Base-by-base conservation (phyloP, 2,329 filamentous ascomycete species). In the Pseudogymnoascus sp. region DNA sequence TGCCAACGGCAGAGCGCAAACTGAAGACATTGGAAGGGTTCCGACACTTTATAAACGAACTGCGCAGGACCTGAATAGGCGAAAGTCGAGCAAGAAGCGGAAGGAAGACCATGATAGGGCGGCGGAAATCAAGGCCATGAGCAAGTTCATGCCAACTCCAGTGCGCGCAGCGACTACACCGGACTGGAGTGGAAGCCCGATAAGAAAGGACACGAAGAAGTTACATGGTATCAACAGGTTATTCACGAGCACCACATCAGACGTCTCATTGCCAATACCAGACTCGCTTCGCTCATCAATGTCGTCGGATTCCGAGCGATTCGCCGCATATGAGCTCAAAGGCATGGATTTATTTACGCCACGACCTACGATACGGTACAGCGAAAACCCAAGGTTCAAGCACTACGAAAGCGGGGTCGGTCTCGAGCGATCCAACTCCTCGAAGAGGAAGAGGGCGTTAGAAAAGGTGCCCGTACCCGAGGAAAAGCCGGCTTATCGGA, bases 71-170 rank as follows among this genome's bases (percentile, higher is more conserved):
- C 78, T 88, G 29, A 75, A 83, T 60, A 83, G 86, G 64, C 86
- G 87, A 65, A 91, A 86, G 71, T 89, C 89, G 41, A 92, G 85
- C 78, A 95, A 90, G 76, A 84, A 88, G 69, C 86, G 87, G 69
- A 87, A 88, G 68, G 82, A 88, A 66, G 90, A 95, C 66, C 84
- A 85, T 71, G 81, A 88, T 63, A 83, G 93, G 63, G 92, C 96
- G 75, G 90, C 90, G 65, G 91, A 96, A 75, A 92, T 97, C 71
- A 90, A 87, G 72, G 86, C 90, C 61, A 90, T 97, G 89, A 89
- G 85, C 70, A 83, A 85, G 41, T 83, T 82, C 65, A 82, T 87
- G 67, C 86, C 90, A 5, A 77, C 86, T 64, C 75, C 79, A 16
- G 81, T 79, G 61, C 83, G 89, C 60, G 80, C 86, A 5, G 81